These are phyloP conservation scores for Penicillium sp. DNA, from an alignment of 2,329 filamentous ascomycete genomes.

Conservation along the genomic window DNA sequence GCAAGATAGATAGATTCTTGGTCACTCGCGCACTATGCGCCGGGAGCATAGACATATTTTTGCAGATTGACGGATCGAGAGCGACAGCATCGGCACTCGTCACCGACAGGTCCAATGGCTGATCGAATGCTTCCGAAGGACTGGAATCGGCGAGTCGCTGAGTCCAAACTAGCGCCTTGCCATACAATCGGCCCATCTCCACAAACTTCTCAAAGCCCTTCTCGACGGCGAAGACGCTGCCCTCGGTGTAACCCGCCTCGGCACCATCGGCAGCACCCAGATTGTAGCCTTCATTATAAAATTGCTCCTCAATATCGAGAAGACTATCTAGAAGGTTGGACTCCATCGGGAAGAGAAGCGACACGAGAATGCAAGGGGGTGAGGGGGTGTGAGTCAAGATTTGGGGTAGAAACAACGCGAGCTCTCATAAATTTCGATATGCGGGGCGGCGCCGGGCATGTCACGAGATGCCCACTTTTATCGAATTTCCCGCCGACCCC, in stretches of 20 bases:
- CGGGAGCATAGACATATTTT: constrained; percentile 50
- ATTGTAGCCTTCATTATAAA: constrained; percentile 80
- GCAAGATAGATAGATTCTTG: constrained; percentile 75
- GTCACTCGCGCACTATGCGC: constrained; percentile 65
- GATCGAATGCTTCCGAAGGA: constrained; percentile 14
- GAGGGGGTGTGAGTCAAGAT: constrained; percentile 9
- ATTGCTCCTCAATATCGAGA: constrained; percentile 64
- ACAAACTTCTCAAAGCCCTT: constrained; percentile 93
- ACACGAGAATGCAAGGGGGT: background rate
- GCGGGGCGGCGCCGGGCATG: constrained; percentile 20
- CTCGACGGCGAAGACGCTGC: constrained; percentile 84
- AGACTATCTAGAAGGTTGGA: constrained; percentile 58
- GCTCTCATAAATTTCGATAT: constrained; percentile 26
- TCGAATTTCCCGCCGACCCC: constrained; percentile 69
- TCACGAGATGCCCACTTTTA: constrained; percentile 32
- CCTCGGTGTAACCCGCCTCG: constrained; percentile 79
- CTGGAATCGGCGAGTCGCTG: constrained; percentile 59
- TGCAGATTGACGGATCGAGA: constrained; percentile 34
- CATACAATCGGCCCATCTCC: constrained; percentile 75
- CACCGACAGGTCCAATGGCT: constrained; percentile 4
- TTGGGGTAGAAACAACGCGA: constrained; percentile 3
- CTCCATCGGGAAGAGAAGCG: constrained; percentile 33
- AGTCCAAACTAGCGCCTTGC: constrained; percentile 80
- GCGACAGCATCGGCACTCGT: constrained; percentile 16
- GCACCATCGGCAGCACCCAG: constrained; percentile 75